Conservation (phyloP, 176 grass and related monocot species). For the Cenchrus americanus region DNA sequence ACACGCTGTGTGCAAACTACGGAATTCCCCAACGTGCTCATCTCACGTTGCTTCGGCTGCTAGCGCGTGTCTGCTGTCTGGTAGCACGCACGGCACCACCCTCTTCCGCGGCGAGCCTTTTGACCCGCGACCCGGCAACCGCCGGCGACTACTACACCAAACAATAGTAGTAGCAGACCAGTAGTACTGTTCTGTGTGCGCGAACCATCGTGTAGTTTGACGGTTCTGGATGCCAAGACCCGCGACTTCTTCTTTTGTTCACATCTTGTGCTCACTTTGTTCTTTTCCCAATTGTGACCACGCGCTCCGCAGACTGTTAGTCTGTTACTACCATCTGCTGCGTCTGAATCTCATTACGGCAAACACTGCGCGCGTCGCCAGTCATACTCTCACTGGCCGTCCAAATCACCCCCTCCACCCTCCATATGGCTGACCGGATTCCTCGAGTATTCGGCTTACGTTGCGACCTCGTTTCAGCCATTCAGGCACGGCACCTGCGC, state of each 20-base stretch:
- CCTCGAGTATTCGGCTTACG: background rate
- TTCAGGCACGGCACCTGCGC: background rate
- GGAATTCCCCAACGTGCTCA: no score
- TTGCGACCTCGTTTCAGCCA: background rate
- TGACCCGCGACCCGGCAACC: conserved; percentile 12
- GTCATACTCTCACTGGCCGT: background rate
- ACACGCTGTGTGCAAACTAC: no score
- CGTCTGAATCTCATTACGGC: background rate
- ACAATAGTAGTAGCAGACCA: background rate
- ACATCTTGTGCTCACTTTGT: background rate
- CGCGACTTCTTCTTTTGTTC: background rate
- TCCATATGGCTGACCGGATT: background rate
- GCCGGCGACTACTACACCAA: background rate
- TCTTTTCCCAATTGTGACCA: background rate
- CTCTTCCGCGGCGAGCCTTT: background rate
- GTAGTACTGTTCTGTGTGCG: conserved; percentile 5
- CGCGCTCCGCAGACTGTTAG: background rate
- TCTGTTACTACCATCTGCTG: background rate
- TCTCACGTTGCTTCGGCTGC: background rate
- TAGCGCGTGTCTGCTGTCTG: background rate
- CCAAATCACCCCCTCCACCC: background rate
- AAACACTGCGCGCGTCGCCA: background rate
- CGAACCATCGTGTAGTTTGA: background rate
- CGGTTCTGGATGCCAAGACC: background rate
- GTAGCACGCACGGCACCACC: background rate